phyloP scores from a whole-genome alignment of 176 grass and related monocot genomes.

The Aegilops bicornis region DNA sequence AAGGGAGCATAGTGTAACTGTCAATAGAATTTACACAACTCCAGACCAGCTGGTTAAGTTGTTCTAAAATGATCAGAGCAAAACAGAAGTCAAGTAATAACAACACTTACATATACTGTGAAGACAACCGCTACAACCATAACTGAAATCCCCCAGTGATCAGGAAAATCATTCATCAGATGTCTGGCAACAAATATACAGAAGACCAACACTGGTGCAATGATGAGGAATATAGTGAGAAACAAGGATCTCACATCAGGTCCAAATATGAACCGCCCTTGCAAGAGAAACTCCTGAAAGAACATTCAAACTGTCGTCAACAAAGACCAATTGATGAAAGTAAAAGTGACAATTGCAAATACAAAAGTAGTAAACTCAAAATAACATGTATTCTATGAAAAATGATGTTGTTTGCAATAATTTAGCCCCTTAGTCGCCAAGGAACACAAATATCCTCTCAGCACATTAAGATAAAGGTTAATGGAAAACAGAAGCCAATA shows the following conservation, averaged over 20 bases:
- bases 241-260: constrained; percentile 95
- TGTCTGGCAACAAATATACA: constrained; percentile 93
- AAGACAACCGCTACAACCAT: constrained; percentile 82
- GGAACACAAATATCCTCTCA: constrained; percentile 1
- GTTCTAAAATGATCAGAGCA: not conserved
- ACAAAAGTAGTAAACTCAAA: not conserved
- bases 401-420: not conserved
- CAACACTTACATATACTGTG: constrained; percentile 82
- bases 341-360: not conserved
- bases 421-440: not conserved
- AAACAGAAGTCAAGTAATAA: not conserved
- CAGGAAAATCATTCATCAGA: constrained; percentile 85
- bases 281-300: constrained; percentile 85
- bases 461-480: not conserved
- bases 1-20: not conserved
- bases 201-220: constrained; percentile 78
- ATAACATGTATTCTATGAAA: not conserved
- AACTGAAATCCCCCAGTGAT: constrained; percentile 78
- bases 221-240: constrained; percentile 90
- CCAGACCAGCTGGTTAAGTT: not conserved
- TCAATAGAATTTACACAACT: constrained; percentile 6
- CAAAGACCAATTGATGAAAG: not conserved
- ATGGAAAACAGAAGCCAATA: not conserved
- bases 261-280: constrained; percentile 97
- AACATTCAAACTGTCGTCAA: constrained; percentile 10